Percentiles rank a stretch among this genome's conserved stretches.
Conservation (phyloP, 73 alveolate genomes). For the Paraurostyla sp. region DNA sequence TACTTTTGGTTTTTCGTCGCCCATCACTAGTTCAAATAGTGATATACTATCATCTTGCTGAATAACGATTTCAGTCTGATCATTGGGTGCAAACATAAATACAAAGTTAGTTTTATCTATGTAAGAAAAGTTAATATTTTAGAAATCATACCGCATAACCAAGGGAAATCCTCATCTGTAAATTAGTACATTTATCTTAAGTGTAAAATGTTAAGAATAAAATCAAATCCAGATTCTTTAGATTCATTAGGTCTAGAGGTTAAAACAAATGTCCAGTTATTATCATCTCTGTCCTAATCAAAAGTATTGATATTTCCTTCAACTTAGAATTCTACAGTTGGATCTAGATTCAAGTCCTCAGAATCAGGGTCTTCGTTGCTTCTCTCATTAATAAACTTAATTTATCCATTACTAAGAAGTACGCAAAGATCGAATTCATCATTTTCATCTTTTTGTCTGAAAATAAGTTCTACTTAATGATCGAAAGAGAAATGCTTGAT, state of each 20-base stretch:
- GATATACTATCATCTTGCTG: constrained; percentile 18
- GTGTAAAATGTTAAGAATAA: background rate
- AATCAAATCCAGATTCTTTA: background rate
- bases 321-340: background rate
- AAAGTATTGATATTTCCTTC: background rate
- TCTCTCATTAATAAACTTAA: background rate
- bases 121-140: background rate
- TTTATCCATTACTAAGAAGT: constrained; percentile 35
- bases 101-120: constrained; percentile 33
- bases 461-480: background rate
- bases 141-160: background rate
- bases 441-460: background rate
- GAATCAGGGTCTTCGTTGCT: constrained; percentile 19
- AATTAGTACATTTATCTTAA: background rate
- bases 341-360: background rate
- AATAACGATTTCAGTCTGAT: constrained; percentile 25
- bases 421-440: constrained; percentile 33
- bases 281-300: constrained; percentile 33
- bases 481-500: constrained; percentile 29
- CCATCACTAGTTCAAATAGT: background rate
- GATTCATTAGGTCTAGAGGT: background rate
- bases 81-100: constrained; percentile 29
- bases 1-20: constrained; percentile 11
- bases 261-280: constrained; percentile 16
- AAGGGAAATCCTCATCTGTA: constrained; percentile 8